Evolutionary conservation across 495 filamentous ascomycete species (phyloP).

Genomic region (Pyrenula aspistea): DNA sequence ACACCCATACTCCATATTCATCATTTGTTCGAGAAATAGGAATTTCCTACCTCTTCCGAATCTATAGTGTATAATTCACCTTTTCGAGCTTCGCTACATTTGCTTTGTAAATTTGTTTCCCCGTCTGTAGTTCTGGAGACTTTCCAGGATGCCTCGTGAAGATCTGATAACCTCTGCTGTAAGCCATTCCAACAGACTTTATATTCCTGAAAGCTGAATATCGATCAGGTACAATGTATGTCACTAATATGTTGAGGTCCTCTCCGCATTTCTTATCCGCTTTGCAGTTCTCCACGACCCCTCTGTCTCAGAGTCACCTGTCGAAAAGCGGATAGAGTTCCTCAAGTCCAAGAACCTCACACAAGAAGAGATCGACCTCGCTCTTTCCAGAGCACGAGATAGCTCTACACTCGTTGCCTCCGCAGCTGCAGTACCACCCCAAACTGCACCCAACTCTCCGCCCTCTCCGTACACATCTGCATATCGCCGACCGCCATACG

Average conservation of each 20-base stretch:
- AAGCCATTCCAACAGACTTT: neutral
- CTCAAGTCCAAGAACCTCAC: conserved; percentile 95
- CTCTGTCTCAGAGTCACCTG: conserved; percentile 73
- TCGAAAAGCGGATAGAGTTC: conserved; percentile 87
- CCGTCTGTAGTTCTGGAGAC: conserved; percentile 9
- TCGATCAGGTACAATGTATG: neutral
- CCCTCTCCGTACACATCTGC: conserved; percentile 27
- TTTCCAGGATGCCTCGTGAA: conserved; percentile 61
- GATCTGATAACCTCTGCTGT: conserved; percentile 22
- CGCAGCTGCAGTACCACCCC: conserved; percentile 18
- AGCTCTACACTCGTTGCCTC: conserved; percentile 29
- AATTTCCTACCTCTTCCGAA: no score
- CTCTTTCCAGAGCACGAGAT: conserved; percentile 62
- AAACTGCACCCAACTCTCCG: conserved; percentile 16
- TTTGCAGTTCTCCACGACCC: conserved; percentile 93
- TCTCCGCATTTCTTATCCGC: conserved; percentile 55
- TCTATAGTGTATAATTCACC: no score
- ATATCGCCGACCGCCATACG: conserved; percentile 47
- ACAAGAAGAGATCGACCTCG: conserved; percentile 81
- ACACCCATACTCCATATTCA: no score
- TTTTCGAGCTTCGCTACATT: neutral
- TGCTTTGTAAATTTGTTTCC: conserved; percentile 3
- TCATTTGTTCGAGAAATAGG: no score
- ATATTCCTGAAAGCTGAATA: neutral
- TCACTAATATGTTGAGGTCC: no score